Evolutionary conservation across 2,329 filamentous ascomycete genomes (phyloP), one percentile per base, ranked within the genome.

Genomic region (Colletotrichum sp.): DNA sequence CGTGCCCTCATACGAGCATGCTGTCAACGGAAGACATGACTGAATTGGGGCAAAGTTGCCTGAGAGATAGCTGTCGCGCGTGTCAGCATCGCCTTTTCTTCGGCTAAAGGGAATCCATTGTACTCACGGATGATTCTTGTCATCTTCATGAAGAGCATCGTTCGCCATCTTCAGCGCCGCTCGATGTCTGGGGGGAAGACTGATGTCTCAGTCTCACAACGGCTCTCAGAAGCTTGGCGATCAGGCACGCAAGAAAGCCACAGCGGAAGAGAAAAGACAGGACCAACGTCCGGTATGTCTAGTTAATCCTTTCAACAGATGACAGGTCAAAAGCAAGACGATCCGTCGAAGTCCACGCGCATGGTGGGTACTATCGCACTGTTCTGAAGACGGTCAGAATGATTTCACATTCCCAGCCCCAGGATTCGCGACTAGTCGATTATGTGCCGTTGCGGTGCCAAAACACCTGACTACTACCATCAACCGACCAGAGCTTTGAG

Each of bases 11-110:
- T 89, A 90, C 3, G 85, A 79, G 77, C 93, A 94, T 67, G 88
- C 86, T 32, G 89, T 93, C 18, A 93, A 85, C 12, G 87, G 84
- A 24, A 88, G 85, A 52, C 88, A 90, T 67, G 86, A 86, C 7
- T 90, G 88, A 3, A 94, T 89, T 0, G 93, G 93, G 1, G 93
- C 93, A 81, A 94, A 95, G 81, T 95, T 95, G 62, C 93, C 93
- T 8, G 88, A 87, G 1, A 94, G 87, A 78, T 93, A 93, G 24
- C 76, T 77, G 18, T 18, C 15, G 26, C 15, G 13, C 6, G 3
- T 18, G 28, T 74, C n/a, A 73, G 59, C 8, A 16, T 26, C 21
- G 5, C 15, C 7, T 16, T 13, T 34, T 16, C 10, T 30, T 44
- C 24, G 4, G 3, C 8, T 4, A 24, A 12, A 10, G 39, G 16